Evolutionary conservation across 371 early-diverging fungal genomes (phyloP).

Genomic region (Mortierella sp.): DNA sequence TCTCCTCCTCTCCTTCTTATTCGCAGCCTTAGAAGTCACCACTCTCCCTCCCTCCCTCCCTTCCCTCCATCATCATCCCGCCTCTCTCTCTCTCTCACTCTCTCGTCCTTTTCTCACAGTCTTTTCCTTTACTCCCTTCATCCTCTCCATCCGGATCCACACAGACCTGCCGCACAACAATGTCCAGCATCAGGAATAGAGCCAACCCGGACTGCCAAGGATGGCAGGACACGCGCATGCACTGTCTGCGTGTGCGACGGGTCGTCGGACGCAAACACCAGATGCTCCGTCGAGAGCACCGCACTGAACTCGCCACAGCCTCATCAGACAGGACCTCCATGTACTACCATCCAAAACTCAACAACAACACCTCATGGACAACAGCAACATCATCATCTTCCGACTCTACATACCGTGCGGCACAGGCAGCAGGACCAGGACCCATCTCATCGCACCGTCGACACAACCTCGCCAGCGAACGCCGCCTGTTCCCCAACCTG

Average conservation of each 20-base stretch:
- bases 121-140: constrained; percentile 2
- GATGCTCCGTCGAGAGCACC: constrained; percentile 41
- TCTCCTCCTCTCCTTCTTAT: background rate
- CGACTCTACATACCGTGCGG: background rate
- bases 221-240: constrained; percentile 27
- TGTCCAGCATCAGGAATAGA: constrained; percentile 41
- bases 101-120: background rate
- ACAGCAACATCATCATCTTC: constrained; percentile 3
- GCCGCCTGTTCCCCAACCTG: constrained; percentile 6
- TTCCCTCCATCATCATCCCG: background rate
- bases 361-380: constrained; percentile 8
- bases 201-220: constrained; percentile 15
- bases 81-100: background rate
- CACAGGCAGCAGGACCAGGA: background rate
- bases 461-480: constrained; percentile 10
- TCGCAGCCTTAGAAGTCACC: no score
- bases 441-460: constrained; percentile 13
- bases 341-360: constrained; percentile 27
- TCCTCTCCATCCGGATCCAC: background rate
- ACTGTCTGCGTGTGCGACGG: constrained; percentile 55
- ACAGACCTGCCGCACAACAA: background rate
- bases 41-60: no score
- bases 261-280: constrained; percentile 49
- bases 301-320: constrained; percentile 23
- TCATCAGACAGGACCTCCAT: constrained; percentile 16